Conservation (phyloP, 2,329 filamentous ascomycete genomes). For the Teratosphaeria viscida region DNA sequence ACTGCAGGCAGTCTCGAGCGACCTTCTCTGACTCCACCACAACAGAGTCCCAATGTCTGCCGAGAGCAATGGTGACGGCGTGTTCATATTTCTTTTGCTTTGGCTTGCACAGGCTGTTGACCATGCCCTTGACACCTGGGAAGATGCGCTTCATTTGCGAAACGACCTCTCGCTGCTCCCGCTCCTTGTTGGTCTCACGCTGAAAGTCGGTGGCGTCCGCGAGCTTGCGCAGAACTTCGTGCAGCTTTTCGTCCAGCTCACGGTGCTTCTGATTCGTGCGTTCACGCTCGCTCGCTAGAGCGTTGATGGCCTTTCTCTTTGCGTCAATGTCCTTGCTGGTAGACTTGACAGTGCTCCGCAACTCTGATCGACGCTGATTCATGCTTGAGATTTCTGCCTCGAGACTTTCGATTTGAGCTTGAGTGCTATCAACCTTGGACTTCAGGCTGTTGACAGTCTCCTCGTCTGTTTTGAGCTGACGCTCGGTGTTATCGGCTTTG, state of each 20-base stretch:
- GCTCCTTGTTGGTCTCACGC: constrained; percentile 74
- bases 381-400: constrained; percentile 61
- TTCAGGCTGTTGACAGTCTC: constrained; percentile 83
- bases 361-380: constrained; percentile 54
- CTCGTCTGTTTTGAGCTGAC: constrained; percentile 82
- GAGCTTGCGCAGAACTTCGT: constrained; percentile 70
- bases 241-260: constrained; percentile 85
- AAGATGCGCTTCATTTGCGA: constrained; percentile 81
- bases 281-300: constrained; percentile 71
- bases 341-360: constrained; percentile 55
- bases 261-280: constrained; percentile 71
- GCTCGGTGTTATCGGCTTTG: constrained; percentile 74
- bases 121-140: constrained; percentile 79
- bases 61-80: constrained; percentile 83
- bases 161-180: constrained; percentile 70
- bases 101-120: constrained; percentile 85
- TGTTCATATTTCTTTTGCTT: constrained; percentile 96
- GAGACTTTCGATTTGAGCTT: constrained; percentile 63
- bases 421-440: constrained; percentile 71
- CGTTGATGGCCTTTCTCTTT: constrained; percentile 87
- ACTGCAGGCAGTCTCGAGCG: constrained; percentile 85
- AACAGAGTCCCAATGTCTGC: constrained; percentile 86
- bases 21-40: constrained; percentile 93
- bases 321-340: constrained; percentile 60
- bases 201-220: constrained; percentile 74